Conservation (phyloP, 805 yeast species). For the Kazachstania taianensis region DNA sequence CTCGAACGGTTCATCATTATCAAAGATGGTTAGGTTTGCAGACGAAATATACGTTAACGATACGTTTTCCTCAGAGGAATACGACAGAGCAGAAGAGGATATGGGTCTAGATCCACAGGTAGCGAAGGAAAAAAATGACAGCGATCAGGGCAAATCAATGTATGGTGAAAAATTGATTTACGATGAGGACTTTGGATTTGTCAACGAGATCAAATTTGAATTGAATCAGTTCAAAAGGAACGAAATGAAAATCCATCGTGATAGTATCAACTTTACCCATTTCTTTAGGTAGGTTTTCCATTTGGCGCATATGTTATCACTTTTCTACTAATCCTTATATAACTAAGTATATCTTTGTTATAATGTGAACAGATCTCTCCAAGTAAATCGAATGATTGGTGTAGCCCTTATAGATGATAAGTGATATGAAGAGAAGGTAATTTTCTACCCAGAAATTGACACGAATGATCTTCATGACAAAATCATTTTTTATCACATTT, state of each 20-base stretch:
- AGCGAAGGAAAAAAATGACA: not conserved
- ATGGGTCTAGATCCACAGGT: too few relatives aligned
- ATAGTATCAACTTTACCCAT: conserved; percentile 54
- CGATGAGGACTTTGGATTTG: conserved; percentile 10
- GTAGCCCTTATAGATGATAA: too few relatives aligned
- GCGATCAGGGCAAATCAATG: not conserved
- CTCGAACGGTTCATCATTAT: too few relatives aligned
- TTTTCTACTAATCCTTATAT: too few relatives aligned
- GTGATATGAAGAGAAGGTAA: too few relatives aligned
- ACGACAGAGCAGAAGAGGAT: conserved; percentile 20
- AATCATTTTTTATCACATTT: too few relatives aligned
- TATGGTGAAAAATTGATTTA: conserved; percentile 4
- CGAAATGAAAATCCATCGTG: conserved; percentile 62
- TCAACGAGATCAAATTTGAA: conserved; percentile 44
- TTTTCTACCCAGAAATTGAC: too few relatives aligned
- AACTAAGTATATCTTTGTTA: too few relatives aligned
- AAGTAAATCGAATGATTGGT: too few relatives aligned
- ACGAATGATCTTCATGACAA: too few relatives aligned
- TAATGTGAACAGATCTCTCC: too few relatives aligned
- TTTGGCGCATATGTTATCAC: not conserved
- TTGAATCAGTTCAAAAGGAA: conserved; percentile 52
- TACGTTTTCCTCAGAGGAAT: conserved; percentile 23
- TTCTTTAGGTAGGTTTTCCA: conserved; percentile 31
- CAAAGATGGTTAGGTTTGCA: conserved; percentile 17
- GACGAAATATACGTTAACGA: conserved; percentile 21